Base-by-base conservation (phyloP, 23 red algal species). In the Gracilaria domingensis region DNA sequence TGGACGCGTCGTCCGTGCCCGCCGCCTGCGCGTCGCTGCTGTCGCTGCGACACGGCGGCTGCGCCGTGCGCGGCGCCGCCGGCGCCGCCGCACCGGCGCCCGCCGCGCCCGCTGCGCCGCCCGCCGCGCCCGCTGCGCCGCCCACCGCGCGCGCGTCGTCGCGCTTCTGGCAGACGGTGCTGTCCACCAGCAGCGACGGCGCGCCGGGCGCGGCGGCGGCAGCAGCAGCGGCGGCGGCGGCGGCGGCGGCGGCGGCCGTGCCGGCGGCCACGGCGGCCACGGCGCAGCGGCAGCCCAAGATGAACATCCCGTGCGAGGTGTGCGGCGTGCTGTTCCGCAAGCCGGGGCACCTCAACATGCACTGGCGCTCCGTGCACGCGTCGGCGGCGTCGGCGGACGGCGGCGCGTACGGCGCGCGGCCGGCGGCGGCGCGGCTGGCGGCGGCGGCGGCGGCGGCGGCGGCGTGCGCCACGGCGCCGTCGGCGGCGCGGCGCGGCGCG, bases 271-370 rank as follows among this genome's bases (percentile, higher is more conserved):
- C n/a, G n/a, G n/a, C n/a, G n/a, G n/a, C n/a, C 16, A 3, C 36
- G 2, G 18, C 69, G 69, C 7, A 16, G 8, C 35, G 21, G 20
- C 35, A 40, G 69, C 35, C 69, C 17, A 51, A 62, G 61, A 92
- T 92, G 88, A 92, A 92, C 75, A 92, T 92, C 79, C 42, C 91
- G 58, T 94, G 91, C 40, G 49, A 53, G 35, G 40, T 87, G 53
- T 94, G 91, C 62, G 91, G 91, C 70, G 81, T 82, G 53, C 69
- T 82, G 23, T 94, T 86, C 60, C 91, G 91, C 55, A 94, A 86
- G 59, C 91, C 82, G 82, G 91, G 91, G 7, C 91, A 94, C 47
- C 82, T 94, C 28, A 94, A 94, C 58, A 86, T 94, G 91, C 91
- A 94, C 49, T 87, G 75, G 81, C 69, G 91, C 14, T 92, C 88